Conservation (phyloP, 2,329 filamentous ascomycete species). For the Aureobasidium sp. region DNA sequence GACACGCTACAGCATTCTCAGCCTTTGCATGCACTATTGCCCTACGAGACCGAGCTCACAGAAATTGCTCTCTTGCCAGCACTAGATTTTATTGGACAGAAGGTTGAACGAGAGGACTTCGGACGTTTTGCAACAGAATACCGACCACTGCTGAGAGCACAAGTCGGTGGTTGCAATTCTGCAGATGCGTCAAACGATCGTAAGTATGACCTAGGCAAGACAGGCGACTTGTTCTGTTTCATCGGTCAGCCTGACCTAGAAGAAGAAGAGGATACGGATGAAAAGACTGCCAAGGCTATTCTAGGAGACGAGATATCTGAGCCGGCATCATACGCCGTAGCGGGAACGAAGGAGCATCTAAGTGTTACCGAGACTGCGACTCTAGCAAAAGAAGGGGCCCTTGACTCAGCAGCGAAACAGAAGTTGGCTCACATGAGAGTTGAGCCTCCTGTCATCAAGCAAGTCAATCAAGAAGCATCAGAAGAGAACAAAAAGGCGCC, state of each 20-base stretch:
- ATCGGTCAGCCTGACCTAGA: conserved; percentile 15
- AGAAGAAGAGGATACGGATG: background rate
- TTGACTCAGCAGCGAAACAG: conserved; percentile 10
- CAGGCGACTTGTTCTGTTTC: conserved; percentile 61
- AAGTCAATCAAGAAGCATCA: background rate
- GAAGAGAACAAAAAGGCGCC: background rate
- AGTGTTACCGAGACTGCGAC: background rate
- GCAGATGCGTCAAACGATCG: conserved; percentile 30
- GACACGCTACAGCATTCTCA: conserved; percentile 45
- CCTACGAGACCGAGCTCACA: conserved; percentile 42
- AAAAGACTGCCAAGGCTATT: conserved; percentile 9
- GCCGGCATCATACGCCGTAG: background rate
- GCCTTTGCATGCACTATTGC: conserved; percentile 40
- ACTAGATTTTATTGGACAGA: conserved; percentile 57
- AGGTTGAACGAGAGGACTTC: conserved; percentile 34
- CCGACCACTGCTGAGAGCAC: conserved; percentile 50
- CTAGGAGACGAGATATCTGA: background rate
- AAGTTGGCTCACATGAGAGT: conserved; percentile 4
- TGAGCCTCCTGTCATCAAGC: background rate
- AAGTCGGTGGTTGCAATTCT: conserved; percentile 59
- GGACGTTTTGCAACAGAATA: conserved; percentile 46
- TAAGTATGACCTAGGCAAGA: conserved; percentile 32
- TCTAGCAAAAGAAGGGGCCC: background rate
- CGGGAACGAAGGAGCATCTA: background rate
- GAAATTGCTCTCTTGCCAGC: conserved; percentile 48